Evolutionary conservation across 129 eudicot genomes (phyloP).

Genomic region (Silybum marianum): DNA sequence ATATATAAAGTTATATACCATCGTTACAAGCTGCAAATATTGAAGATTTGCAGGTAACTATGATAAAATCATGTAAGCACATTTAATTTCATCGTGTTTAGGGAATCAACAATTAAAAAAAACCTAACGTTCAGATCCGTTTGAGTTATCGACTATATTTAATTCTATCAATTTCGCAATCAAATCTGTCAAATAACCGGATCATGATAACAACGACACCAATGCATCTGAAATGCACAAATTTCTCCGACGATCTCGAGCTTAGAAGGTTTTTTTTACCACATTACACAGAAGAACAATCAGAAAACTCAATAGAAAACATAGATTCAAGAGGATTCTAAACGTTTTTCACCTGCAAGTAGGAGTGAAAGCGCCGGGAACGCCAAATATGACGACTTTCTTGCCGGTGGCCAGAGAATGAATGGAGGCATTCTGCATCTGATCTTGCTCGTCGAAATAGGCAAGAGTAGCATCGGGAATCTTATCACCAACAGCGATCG

Average conservation of each 20-base stretch:
- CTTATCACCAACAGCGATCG: constrained; percentile 67
- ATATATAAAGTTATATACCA: not conserved
- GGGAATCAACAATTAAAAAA: not conserved
- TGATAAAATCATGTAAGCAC: no score
- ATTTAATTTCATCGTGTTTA: not conserved
- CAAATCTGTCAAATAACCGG: not conserved
- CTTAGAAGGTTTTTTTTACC: not conserved
- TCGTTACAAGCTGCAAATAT: not conserved
- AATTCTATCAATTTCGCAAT: not conserved
- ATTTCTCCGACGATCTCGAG: not conserved
- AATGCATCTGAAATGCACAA: not conserved
- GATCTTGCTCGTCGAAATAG: constrained; percentile 56
- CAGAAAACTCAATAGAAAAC: not conserved
- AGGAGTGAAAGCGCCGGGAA: constrained; percentile 84
- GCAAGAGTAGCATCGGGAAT: constrained; percentile 69
- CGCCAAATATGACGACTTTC: constrained; percentile 69
- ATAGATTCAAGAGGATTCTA: not conserved
- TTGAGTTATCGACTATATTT: not conserved
- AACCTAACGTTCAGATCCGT: not conserved
- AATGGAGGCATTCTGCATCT: constrained; percentile 54
- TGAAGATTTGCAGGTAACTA: no score
- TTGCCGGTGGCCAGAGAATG: constrained; percentile 77
- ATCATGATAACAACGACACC: not conserved
- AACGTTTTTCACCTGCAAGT: constrained; percentile 58
- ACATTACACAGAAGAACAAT: not conserved